Conservation (phyloP, 75 land plant species). For the Picea glauca region DNA sequence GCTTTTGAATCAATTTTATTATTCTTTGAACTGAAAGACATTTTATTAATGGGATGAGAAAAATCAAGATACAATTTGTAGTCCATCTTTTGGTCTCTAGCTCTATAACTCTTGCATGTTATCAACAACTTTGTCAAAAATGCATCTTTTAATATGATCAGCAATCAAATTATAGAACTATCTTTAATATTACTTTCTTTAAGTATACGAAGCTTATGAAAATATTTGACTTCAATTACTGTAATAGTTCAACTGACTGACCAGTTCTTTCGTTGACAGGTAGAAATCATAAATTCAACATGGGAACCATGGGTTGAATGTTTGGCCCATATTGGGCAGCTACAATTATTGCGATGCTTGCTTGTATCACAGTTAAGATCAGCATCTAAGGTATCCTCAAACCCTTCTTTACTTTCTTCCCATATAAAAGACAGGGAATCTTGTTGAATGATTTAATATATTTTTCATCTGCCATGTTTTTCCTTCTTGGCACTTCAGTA, state of each 20-base stretch:
- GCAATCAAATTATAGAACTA: neutral
- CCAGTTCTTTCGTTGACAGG: neutral
- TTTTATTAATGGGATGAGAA: neutral
- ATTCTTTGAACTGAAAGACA: neutral
- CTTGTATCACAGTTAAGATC: constrained; percentile 39
- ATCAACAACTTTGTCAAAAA: neutral
- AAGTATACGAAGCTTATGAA: neutral
- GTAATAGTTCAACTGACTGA: neutral
- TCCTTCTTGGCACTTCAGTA: neutral
- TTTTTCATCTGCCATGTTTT: neutral
- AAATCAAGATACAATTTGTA: neutral
- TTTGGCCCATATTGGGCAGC: constrained; percentile 42
- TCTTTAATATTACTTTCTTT: neutral
- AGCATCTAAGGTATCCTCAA: constrained; percentile 24
- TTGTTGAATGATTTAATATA: neutral
- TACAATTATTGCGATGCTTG: constrained; percentile 38
- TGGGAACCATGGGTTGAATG: constrained; percentile 35
- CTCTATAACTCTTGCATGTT: neutral
- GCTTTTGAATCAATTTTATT: no score
- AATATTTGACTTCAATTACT: neutral
- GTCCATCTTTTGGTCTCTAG: neutral
- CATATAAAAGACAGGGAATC: neutral
- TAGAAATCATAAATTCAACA: constrained; percentile 10
- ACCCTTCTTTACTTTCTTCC: neutral
- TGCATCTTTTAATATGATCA: neutral